Percentiles rank a stretch among this genome's conserved stretches.
phyloP scores from a whole-genome alignment of 2,329 filamentous ascomycete genomes.

The Nemania sp. region DNA sequence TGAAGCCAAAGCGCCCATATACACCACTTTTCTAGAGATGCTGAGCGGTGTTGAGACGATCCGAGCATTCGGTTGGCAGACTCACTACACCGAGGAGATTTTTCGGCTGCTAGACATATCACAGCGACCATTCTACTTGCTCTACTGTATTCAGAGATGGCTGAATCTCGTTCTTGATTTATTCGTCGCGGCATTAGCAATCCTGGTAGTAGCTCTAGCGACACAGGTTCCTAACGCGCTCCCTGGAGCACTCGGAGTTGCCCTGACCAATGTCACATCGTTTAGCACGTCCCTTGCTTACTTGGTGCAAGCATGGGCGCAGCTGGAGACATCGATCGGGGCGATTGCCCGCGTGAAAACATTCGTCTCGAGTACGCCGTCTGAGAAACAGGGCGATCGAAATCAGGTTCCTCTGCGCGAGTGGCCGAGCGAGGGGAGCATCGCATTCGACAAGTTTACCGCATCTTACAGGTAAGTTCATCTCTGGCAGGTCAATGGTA shows the following conservation, averaged over 20 bases:
- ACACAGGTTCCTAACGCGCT: background rate
- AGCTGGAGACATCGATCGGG: background rate
- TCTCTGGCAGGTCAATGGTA: background rate
- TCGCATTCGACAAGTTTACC: background rate
- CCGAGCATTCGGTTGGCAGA: conserved; percentile 1
- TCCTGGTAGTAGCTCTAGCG: background rate
- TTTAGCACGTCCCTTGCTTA: background rate
- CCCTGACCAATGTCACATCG: background rate
- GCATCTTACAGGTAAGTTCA: background rate
- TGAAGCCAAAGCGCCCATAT: too few species aligned
- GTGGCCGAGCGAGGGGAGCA: background rate
- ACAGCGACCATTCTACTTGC: background rate
- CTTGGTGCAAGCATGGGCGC: background rate
- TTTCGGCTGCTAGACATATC: background rate
- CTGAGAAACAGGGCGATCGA: background rate
- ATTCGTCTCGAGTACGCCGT: background rate
- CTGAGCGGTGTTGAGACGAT: background rate
- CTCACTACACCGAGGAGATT: background rate
- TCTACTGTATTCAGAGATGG: conserved; percentile 1
- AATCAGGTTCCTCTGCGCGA: background rate
- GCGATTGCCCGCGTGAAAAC: background rate
- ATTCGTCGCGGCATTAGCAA: background rate
- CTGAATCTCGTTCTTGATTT: background rate
- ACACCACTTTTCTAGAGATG: background rate
- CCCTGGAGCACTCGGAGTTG: background rate